Evolutionary conservation across 2,329 filamentous ascomycete genomes (phyloP).

Genomic region (Alternaria postmessia): DNA sequence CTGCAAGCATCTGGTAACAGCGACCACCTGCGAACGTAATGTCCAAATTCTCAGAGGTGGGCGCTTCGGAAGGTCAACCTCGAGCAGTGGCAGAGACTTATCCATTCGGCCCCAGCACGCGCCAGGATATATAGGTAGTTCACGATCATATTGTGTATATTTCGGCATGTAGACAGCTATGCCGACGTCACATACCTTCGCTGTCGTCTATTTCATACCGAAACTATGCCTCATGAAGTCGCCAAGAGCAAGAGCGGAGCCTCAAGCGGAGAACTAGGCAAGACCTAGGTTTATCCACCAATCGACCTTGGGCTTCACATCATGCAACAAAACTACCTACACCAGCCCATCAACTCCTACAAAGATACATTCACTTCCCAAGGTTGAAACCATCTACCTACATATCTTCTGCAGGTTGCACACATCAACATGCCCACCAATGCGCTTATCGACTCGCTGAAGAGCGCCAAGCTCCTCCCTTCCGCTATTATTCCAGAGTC

Average conservation of each 20-base stretch:
- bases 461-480: conserved; percentile 38
- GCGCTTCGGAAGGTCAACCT: rapidly evolving
- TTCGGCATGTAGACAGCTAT: not conserved
- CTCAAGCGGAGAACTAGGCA: conserved; percentile 9
- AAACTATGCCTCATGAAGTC: conserved; percentile 12
- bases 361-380: not conserved
- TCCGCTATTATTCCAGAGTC: conserved; percentile 51
- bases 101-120: not conserved
- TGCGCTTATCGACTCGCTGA: conserved; percentile 35
- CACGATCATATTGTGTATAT: not conserved
- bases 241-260: conserved; percentile 17
- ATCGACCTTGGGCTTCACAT: conserved; percentile 2
- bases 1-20: too few species aligned
- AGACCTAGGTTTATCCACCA: conserved; percentile 21
- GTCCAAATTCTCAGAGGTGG: too few species aligned
- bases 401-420: not conserved
- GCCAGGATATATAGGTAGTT: not conserved
- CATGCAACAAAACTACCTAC: conserved; percentile 11
- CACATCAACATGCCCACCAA: conserved; percentile 3
- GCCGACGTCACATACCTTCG: not conserved
- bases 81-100: not conserved
- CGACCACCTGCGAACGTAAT: not conserved
- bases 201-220: conserved; percentile 7
- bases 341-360: not conserved
- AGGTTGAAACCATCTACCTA: too few species aligned